Percentiles rank a stretch among this genome's conserved stretches.
Conservation (phyloP, 495 filamentous ascomycete species). For the Aspergillus haitiensis region DNA sequence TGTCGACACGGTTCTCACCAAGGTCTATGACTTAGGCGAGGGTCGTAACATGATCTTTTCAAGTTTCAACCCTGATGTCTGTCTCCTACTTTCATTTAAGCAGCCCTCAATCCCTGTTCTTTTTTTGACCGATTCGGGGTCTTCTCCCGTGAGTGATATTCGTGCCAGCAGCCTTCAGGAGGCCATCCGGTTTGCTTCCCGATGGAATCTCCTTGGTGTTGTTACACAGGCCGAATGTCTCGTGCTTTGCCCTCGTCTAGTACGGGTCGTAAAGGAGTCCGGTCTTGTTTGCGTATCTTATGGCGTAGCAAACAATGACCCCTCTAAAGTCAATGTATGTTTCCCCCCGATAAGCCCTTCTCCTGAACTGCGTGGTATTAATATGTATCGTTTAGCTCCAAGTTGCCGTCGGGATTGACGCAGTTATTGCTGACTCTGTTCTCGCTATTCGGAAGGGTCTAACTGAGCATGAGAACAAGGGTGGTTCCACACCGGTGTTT, state of each 20-base stretch:
- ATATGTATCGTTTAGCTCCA: slow-evolving; percentile 59
- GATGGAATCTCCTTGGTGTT: slow-evolving; percentile 93
- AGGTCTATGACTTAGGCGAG: slow-evolving; percentile 75
- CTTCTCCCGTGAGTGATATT: slow-evolving; percentile 75
- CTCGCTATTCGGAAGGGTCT: slow-evolving; percentile 76
- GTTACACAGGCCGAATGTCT: slow-evolving; percentile 83
- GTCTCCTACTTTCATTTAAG: slow-evolving; percentile 90
- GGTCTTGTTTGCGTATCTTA: slow-evolving; percentile 97
- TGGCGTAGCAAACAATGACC: slow-evolving; percentile 82
- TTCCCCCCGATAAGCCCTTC: not conserved
- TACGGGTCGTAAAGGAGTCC: slow-evolving; percentile 92
- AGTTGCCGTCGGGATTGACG: slow-evolving; percentile 93
- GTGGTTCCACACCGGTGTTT: slow-evolving; percentile 23
- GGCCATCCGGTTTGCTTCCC: slow-evolving; percentile 86
- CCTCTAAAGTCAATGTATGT: slow-evolving; percentile 77
- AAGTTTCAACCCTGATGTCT: slow-evolving; percentile 96
- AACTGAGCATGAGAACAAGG: slow-evolving; percentile 45
- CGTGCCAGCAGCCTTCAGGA: slow-evolving; percentile 92
- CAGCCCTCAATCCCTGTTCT: slow-evolving; percentile 92
- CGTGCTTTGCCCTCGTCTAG: slow-evolving; percentile 82
- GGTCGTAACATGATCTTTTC: slow-evolving; percentile 90
- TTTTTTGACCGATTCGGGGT: slow-evolving; percentile 89
- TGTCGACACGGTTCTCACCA: slow-evolving; percentile 86
- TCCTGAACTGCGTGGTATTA: not conserved
- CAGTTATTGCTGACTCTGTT: slow-evolving; percentile 93